These are phyloP conservation scores for Nakazawaea pomicola DNA, from an alignment of 805 yeast genomes.

Conservation along the genomic window DNA sequence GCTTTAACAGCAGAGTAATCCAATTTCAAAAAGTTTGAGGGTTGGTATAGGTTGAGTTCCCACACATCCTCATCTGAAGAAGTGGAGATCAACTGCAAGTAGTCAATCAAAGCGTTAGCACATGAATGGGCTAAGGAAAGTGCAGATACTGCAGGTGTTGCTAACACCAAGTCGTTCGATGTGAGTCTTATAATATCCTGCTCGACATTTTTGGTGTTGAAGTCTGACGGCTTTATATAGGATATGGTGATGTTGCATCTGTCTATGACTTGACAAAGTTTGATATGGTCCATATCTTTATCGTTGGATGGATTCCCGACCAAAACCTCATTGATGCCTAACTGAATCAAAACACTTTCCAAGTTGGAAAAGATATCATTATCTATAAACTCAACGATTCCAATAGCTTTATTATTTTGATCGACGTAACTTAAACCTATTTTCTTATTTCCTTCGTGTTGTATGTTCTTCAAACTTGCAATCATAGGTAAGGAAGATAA, in stretches of 20 bases:
- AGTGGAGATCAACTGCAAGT: conserved; percentile 60
- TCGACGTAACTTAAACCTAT: conserved; percentile 83
- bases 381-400: conserved; percentile 76
- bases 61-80: conserved; percentile 50
- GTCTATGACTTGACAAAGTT: conserved; percentile 66
- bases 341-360: conserved; percentile 81
- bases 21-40: conserved; percentile 80
- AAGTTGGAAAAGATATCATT: conserved; percentile 83
- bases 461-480: conserved; percentile 42
- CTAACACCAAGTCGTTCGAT: conserved; percentile 46
- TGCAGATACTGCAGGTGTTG: conserved; percentile 50
- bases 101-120: conserved; percentile 62
- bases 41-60: conserved; percentile 58
- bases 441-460: conserved; percentile 40
- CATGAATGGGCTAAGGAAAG: conserved; percentile 51
- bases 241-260: conserved; percentile 75
- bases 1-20: conserved; percentile 91
- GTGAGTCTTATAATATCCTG: conserved; percentile 74
- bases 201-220: conserved; percentile 63
- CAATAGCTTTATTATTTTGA: conserved; percentile 58
- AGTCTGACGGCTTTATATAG: conserved; percentile 50
- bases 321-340: conserved; percentile 83
- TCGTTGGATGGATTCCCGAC: conserved; percentile 35
- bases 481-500: conserved; percentile 45
- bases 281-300: conserved; percentile 51